These are phyloP conservation scores for Citrus trifoliata DNA, from an alignment of 345 rosid species.

Conservation along the genomic window DNA sequence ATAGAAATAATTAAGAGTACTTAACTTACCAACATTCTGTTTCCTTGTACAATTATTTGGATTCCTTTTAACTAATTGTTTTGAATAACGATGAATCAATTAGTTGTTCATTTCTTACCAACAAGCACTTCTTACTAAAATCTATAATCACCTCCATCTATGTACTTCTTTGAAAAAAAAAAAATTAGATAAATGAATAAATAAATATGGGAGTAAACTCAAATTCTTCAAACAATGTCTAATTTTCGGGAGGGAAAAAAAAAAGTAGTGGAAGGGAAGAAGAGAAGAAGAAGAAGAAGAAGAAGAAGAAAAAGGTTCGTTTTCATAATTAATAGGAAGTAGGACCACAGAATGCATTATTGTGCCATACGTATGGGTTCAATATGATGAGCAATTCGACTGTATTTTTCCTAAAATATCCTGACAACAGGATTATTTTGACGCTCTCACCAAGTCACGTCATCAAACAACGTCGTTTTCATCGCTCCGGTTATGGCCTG, in stretches of 20 bases:
- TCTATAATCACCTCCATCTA: not conserved
- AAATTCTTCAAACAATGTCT: not conserved
- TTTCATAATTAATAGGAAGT: not conserved
- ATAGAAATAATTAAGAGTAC: not conserved
- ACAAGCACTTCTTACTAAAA: not conserved
- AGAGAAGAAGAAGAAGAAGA: not conserved
- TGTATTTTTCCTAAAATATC: not conserved
- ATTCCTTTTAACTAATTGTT: not conserved
- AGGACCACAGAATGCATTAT: constrained; percentile 10
- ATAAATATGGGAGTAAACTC: not conserved
- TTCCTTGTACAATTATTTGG: not conserved
- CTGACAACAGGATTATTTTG: not conserved
- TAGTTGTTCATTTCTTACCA: not conserved
- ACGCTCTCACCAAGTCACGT: not conserved
- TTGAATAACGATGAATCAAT: not conserved
- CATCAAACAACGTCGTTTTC: not conserved
- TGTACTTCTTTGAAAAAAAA: not conserved
- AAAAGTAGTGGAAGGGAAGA: not conserved
- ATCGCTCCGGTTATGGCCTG: not conserved
- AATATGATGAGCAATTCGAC: not conserved
- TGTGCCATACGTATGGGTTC: constrained; percentile 2
- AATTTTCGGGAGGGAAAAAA: no score
- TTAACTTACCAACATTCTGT: not conserved
- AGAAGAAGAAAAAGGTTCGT: not conserved
- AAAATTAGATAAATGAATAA: not conserved